These are phyloP conservation scores for Saturnispora diversa DNA, from an alignment of 805 yeast species.

Conservation along the genomic window DNA sequence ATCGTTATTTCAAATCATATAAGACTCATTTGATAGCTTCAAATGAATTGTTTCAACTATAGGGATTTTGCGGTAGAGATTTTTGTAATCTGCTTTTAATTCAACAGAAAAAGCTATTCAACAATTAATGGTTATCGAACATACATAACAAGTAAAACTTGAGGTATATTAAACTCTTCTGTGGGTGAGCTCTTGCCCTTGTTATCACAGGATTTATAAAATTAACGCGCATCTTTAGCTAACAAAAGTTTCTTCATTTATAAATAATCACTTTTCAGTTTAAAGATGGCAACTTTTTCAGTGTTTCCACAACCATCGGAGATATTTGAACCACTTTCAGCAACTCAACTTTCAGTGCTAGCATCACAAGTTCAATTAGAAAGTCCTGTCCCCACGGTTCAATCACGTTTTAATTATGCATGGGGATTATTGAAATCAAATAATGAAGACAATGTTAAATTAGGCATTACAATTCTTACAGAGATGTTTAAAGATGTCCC, in stretches of 20 bases:
- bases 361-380: constrained; percentile 73
- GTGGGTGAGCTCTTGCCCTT: no score
- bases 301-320: constrained; percentile 25
- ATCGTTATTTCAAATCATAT: no score
- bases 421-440: constrained; percentile 88
- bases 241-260: no score
- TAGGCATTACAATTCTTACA: constrained; percentile 71
- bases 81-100: no score
- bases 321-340: constrained; percentile 46
- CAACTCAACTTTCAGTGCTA: constrained; percentile 67
- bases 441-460: constrained; percentile 54
- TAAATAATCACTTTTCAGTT: not conserved
- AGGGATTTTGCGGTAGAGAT: no score
- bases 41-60: no score
- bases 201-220: no score
- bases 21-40: no score
- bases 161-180: no score
- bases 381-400: constrained; percentile 70
- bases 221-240: not conserved
- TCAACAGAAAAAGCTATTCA: no score
- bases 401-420: constrained; percentile 86
- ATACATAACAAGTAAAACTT: no score
- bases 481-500: constrained; percentile 70
- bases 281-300: constrained; percentile 9
- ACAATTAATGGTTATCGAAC: no score